Evolutionary conservation across 352 stramenopile species (phyloP), one percentile per base, ranked within the genome.

Genomic region (Phytophthora meadii): DNA sequence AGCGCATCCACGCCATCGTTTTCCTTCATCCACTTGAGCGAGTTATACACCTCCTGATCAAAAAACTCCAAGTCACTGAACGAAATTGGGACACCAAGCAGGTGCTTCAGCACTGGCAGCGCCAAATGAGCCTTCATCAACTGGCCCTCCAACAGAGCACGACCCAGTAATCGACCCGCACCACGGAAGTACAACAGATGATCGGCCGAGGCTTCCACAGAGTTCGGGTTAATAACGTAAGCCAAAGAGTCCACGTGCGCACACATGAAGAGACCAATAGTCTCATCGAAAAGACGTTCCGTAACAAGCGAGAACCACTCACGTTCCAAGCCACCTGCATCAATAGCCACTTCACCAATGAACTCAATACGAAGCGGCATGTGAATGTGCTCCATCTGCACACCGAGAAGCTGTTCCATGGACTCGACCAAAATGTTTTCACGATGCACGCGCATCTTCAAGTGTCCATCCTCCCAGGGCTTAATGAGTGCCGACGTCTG

Each of bases 101-200:
- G 47, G 47, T 94, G 82, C 65, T 95, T 94, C 37, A 97, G 76
- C 59, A 98, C 70, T 1, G 89, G 89, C 46, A 95, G 65, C 19
- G 89, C 87, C 63, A 98, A 68, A 59, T 92, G 87, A 12, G 86
- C 88, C 50, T 85, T 87, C 69, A 97, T 89, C 52, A 96, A 66
- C 65, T 98, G 98, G 1, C 97, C 97, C 76, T 99, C 98, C 10
- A 98, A 82, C 34, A 99, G 72, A 28, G 97, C 97, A 64, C 98
- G 98, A 27, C 96, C 97, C 61, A 99, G 75, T 9, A 99, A 77
- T 6, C 97, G 84, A 2, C 96, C 97, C 0, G 97, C 84, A 57
- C 98, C 98, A 49, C 97, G 93, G 76, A 99, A 99, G 79, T 99
- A 99, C n/a, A 98, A 77, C 59, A 99, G 69, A 71, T 99, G 97